Evolutionary conservation across 176 grass and related monocot genomes (phyloP), one percentile per base, ranked within the genome.

Genomic region (Thinopyrum elongatum): DNA sequence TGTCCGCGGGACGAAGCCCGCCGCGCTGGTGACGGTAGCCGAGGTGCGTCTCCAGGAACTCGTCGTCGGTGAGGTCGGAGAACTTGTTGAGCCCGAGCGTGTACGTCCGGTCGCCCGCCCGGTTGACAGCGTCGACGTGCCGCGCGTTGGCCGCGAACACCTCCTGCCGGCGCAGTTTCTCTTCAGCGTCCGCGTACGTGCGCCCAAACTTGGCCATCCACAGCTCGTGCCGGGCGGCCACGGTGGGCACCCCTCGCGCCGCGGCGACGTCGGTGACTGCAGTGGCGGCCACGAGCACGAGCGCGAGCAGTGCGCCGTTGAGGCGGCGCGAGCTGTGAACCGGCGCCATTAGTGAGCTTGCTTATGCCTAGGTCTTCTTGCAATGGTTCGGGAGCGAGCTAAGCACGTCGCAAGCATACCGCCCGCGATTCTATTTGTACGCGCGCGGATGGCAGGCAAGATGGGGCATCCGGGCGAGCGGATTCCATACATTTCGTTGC

Each of bases 191-290:
- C 15, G 78, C 74, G 53, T 92, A 92, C 1, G 58, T 42, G 11
- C 79, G 90, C 21, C 65, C 90, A 57, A 86, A 65, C 64, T 64
- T 15, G 34, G 42, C 73, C 90, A 92, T 92, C 87, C 87, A 92
- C 70, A 21, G 74, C 74, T 92, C 73, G 51, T 92, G 87, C 63
- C 79, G 46, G 8, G n/a, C 55, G 36, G 68, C 38, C 33, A 61
- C 47, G 47, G 47, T 51, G 47, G 15, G 47, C 47, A 17, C 15
- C 47, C 47, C 47, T 51, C 15, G 47, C 15, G 47, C 15, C 47
- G 47, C 15, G 47, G 15, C 47, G 35, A 36, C n/a, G 23, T 63
- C 83, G 38, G 53, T 71, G 15, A 42, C 30, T 60, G 42, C 30
- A 15, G 74, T 14, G 41, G 36, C 25, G 23, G 25, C 60, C 78